Conservation (phyloP, 2,329 filamentous ascomycete species). For the Ophiocordyceps polyrhachis-furcata region DNA sequence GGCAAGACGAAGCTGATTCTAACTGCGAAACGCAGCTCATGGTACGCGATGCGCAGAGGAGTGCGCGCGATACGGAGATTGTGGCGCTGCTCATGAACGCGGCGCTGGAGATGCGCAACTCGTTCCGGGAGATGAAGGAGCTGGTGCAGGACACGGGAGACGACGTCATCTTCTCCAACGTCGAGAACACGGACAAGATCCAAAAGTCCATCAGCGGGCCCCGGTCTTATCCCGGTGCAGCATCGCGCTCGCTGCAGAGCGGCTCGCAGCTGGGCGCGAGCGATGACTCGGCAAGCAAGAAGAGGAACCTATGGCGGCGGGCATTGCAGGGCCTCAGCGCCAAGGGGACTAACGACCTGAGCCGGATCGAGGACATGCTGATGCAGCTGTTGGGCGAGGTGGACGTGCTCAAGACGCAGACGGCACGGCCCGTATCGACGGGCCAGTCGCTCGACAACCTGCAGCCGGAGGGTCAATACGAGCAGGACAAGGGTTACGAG, state of each 20-base stretch:
- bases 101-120: slow-evolving; percentile 91
- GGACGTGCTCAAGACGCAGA: slow-evolving; percentile 55
- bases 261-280: slow-evolving; percentile 33
- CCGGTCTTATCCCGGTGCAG: slow-evolving; percentile 56
- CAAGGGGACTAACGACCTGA: slow-evolving; percentile 74
- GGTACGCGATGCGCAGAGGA: slow-evolving; percentile 88
- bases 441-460: slow-evolving; percentile 50
- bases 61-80: slow-evolving; percentile 91
- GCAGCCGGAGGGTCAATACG: slow-evolving; percentile 41
- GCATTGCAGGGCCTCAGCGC: slow-evolving; percentile 81
- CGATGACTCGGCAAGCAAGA: slow-evolving; percentile 51
- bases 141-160: slow-evolving; percentile 73
- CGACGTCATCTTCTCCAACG: slow-evolving; percentile 68
- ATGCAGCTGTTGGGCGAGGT: slow-evolving; percentile 85
- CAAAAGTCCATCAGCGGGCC: slow-evolving; percentile 72
- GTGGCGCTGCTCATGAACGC: slow-evolving; percentile 84
- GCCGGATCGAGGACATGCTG: slow-evolving; percentile 79
- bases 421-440: slow-evolving; percentile 19
- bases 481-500: slow-evolving; percentile 60
- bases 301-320: slow-evolving; percentile 81
- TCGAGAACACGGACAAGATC: slow-evolving; percentile 75
- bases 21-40: slow-evolving; percentile 42
- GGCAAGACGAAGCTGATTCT: slow-evolving; percentile 4
- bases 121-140: slow-evolving; percentile 87
- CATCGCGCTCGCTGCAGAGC: slow-evolving; percentile 39